These are phyloP conservation scores for Taxillus chinensis DNA, from an alignment of 164 flowering plant species.

Conservation along the genomic window DNA sequence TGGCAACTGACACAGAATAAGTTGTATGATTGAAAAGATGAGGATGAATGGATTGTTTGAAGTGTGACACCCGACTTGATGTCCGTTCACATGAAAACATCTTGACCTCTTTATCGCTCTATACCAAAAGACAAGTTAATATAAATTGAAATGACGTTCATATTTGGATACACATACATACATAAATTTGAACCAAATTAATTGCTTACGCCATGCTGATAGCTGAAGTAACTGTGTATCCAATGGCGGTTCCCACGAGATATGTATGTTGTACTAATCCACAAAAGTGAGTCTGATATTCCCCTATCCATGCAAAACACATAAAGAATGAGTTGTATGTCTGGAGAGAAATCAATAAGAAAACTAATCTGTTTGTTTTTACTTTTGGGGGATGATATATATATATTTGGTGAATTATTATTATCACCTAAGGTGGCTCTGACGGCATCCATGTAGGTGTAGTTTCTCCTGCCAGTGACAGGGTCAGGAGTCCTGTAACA, in stretches of 20 bases:
- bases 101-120: constrained; percentile 48
- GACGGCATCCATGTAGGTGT: constrained; percentile 24
- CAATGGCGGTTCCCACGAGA: constrained; percentile 24
- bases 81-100: constrained; percentile 44
- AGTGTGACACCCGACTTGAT: constrained; percentile 20
- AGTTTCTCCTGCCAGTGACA: constrained; percentile 19
- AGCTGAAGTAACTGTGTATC: constrained; percentile 28
- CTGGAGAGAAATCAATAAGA: not conserved
- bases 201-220: constrained; percentile 30
- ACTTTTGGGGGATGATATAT: not conserved
- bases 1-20: constrained; percentile 52
- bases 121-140: not conserved
- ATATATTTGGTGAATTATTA: too few relatives aligned
- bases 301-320: constrained; percentile 14
- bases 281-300: constrained; percentile 11
- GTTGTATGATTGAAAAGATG: constrained; percentile 28
- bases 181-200: not conserved
- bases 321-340: not conserved
- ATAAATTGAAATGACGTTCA: not conserved
- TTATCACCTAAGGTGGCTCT: constrained; percentile 10
- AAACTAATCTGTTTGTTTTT: not conserved
- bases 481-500: constrained; percentile 25
- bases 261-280: constrained; percentile 23
- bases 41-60: constrained; percentile 33
- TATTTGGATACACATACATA: not conserved